Conservation (phyloP, 352 stramenopile genomes). For the Globisporangium splendens region DNA sequence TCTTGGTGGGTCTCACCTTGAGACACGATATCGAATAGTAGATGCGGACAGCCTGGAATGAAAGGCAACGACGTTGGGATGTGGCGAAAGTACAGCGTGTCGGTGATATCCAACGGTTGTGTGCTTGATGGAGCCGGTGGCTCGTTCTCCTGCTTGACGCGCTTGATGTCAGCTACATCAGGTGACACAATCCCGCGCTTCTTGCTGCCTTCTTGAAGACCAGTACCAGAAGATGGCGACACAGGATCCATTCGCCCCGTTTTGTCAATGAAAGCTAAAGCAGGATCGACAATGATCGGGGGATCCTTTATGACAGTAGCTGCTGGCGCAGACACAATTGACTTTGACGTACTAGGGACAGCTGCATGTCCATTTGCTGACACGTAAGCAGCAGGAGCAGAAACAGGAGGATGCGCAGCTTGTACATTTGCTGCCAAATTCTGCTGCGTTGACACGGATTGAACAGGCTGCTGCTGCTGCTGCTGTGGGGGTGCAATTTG, state of each 20-base stretch:
- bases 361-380: no score
- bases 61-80: constrained; percentile 52
- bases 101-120: constrained; percentile 1
- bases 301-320: not conserved
- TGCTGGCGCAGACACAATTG: not conserved
- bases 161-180: constrained; percentile 7
- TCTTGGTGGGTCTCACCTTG: constrained; percentile 18
- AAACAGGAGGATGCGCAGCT: no score
- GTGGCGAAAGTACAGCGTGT: constrained; percentile 42
- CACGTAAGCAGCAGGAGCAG: no score
- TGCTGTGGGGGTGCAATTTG: no score
- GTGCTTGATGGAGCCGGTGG: not conserved
- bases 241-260: constrained; percentile 23
- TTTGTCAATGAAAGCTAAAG: constrained; percentile 68
- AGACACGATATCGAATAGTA: constrained; percentile 60
- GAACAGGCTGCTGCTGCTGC: no score
- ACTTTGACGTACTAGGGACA: no score
- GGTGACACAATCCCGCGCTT: constrained; percentile 1
- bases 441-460: no score
- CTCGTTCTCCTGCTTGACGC: not conserved
- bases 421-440: no score
- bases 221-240: not conserved
- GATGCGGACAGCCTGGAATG: constrained; percentile 50
- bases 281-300: constrained; percentile 25
- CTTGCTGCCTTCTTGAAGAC: constrained; percentile 5